Conservation (phyloP, 2,329 filamentous ascomycete species). For the Epichloe hybrida region DNA sequence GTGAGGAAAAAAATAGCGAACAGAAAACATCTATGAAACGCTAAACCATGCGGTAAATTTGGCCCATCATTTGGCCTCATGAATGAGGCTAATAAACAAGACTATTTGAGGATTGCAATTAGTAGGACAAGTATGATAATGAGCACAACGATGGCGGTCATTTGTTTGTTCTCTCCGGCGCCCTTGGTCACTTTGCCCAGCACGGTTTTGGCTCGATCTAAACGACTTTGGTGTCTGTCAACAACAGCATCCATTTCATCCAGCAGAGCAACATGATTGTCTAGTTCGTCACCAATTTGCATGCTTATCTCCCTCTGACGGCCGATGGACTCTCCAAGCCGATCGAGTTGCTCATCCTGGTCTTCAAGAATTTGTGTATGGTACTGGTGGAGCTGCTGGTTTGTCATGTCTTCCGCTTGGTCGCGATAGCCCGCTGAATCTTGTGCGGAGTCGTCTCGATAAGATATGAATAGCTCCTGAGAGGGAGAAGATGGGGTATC, state of each 20-base stretch:
- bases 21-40: neutral
- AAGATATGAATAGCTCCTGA: constrained; percentile 39
- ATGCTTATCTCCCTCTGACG: constrained; percentile 87
- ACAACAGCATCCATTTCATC: constrained; percentile 78
- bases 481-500: constrained; percentile 39
- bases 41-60: neutral
- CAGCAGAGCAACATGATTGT: constrained; percentile 75
- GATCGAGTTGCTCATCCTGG: constrained; percentile 88
- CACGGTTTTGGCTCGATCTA: constrained; percentile 61
- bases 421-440: constrained; percentile 44
- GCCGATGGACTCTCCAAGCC: constrained; percentile 70
- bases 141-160: constrained; percentile 66
- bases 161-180: constrained; percentile 76
- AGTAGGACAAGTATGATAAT: constrained; percentile 72
- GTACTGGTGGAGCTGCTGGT: constrained; percentile 76
- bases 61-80: neutral
- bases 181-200: constrained; percentile 59
- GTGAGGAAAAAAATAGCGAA: neutral
- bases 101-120: constrained; percentile 67
- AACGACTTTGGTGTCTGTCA: constrained; percentile 63
- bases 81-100: neutral
- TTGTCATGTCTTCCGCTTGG: constrained; percentile 49
- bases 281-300: constrained; percentile 91
- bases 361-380: constrained; percentile 71
- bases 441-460: constrained; percentile 52